Conservation (phyloP, 805 yeast genomes). For the Ogataea neopini region DNA sequence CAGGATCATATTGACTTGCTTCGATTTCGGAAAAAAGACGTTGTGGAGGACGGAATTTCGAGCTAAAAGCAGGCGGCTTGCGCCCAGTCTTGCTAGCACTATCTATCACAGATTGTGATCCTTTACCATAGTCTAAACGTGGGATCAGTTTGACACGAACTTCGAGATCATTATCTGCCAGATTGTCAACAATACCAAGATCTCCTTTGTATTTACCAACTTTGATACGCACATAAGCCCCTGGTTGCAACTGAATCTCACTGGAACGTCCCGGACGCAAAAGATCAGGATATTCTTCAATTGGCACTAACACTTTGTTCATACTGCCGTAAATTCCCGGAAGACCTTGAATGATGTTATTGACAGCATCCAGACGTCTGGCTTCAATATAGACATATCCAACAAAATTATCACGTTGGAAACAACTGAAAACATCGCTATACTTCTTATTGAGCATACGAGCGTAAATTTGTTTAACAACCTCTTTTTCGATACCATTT, state of each 20-base stretch:
- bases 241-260: conserved; percentile 87
- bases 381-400: conserved; percentile 96
- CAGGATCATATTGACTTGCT: conserved; percentile 82
- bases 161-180: conserved; percentile 93
- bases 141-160: conserved; percentile 94
- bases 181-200: conserved; percentile 87
- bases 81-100: conserved; percentile 34
- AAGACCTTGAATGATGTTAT: conserved; percentile 83
- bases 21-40: conserved; percentile 85
- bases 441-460: conserved; percentile 77
- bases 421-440: conserved; percentile 83
- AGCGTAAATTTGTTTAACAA: conserved; percentile 80
- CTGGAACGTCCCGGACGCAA: conserved; percentile 85
- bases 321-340: conserved; percentile 68
- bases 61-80: conserved; percentile 47
- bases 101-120: conserved; percentile 31
- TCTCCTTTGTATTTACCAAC: conserved; percentile 93
- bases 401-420: conserved; percentile 89
- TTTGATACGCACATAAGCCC: conserved; percentile 86
- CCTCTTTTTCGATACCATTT: conserved; percentile 89
- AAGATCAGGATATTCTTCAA: conserved; percentile 91
- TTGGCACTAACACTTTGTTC: conserved; percentile 86
- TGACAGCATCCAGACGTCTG: conserved; percentile 87
- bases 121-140: conserved; percentile 85
- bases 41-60: conserved; percentile 78